Evolutionary conservation across 2,329 filamentous ascomycete species (phyloP).

Genomic region (Aureobasidium sp.): DNA sequence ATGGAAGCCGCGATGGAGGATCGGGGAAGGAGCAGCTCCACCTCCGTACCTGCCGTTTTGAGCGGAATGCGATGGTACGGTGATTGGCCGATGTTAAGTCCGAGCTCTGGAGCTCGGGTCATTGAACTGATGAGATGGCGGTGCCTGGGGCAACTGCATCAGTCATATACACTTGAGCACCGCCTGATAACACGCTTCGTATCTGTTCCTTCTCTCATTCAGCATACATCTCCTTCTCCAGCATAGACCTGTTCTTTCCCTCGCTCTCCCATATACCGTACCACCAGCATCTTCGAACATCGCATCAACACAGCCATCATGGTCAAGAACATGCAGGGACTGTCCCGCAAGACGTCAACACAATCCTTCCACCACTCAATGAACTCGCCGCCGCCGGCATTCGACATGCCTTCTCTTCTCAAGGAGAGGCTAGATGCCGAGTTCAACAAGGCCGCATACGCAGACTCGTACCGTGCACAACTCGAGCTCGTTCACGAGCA

Average conservation of each 20-base stretch:
- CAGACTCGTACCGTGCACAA: constrained; percentile 23
- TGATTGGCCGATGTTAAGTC: constrained; percentile 6
- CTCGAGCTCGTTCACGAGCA: constrained; percentile 7
- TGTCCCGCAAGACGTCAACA: constrained; percentile 11
- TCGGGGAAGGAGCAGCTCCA: neutral
- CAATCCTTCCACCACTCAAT: constrained; percentile 4
- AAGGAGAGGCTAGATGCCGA: constrained; percentile 8
- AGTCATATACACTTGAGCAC: neutral
- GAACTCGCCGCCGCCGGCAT: constrained; percentile 4
- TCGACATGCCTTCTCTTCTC: neutral
- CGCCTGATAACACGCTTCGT: constrained; percentile 1
- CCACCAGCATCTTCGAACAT: neutral
- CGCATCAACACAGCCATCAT: constrained; percentile 1
- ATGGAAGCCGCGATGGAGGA: neutral
- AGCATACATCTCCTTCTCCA: neutral
- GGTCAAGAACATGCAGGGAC: constrained; percentile 13
- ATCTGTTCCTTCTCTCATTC: neutral
- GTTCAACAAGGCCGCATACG: neutral
- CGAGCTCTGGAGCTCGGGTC: neutral
- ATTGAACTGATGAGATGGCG: neutral
- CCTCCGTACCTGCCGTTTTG: constrained; percentile 6
- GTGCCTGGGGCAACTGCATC: constrained; percentile 7
- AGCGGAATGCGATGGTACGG: constrained; percentile 8
- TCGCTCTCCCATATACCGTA: neutral
- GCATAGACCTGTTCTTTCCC: no score